Percentiles rank a stretch among this genome's conserved stretches.
Conservation (phyloP, 345 rosid species). For the Abelmoschus esculentus region DNA sequence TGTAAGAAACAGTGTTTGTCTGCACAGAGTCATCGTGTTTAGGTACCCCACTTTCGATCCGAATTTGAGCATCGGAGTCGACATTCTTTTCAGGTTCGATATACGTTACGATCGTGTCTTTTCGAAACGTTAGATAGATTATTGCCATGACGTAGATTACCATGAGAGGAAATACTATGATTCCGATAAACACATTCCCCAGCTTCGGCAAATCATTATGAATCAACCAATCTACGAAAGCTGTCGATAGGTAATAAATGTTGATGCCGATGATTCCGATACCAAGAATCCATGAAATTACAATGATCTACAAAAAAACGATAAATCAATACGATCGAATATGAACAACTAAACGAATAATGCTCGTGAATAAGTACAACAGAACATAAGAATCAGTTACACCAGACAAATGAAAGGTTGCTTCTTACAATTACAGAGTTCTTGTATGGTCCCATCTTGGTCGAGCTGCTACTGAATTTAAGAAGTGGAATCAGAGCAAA, state of each 20-base stretch:
- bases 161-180: conserved; percentile 50
- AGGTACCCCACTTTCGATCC: conserved; percentile 23
- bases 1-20: conserved; percentile 18
- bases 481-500: conserved; percentile 67
- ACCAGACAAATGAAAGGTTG: neutral
- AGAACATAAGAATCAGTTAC: neutral
- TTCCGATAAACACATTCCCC: conserved; percentile 39
- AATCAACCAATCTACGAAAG: conserved; percentile 43
- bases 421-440: conserved; percentile 43
- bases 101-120: conserved; percentile 34
- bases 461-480: conserved; percentile 52
- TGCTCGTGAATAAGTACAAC: too few species aligned
- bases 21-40: neutral
- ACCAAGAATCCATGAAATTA: conserved; percentile 54
- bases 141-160: conserved; percentile 37
- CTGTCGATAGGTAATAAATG: conserved; percentile 45
- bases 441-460: conserved; percentile 67
- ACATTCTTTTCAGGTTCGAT: conserved; percentile 28
- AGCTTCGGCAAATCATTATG: conserved; percentile 33
- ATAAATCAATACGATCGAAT: neutral
- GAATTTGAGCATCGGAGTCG: neutral
- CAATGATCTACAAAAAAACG: conserved; percentile 28
- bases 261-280: conserved; percentile 50
- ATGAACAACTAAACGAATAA: neutral
- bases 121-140: conserved; percentile 41